Conservation (phyloP, 495 filamentous ascomycete species). For the Ramalina peruviana region DNA sequence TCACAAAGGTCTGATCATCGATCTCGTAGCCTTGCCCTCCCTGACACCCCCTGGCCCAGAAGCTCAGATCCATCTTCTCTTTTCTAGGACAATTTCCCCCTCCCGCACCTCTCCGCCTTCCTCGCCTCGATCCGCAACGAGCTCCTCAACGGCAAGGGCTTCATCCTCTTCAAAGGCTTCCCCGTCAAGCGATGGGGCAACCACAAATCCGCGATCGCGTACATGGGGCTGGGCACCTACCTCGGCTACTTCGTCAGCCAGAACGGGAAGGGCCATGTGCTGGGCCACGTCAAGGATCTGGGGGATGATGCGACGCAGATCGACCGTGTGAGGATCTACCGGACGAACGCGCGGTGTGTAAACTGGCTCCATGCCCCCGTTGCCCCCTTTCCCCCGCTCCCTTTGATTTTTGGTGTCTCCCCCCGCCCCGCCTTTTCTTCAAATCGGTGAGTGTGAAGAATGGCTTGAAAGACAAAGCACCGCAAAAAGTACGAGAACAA, state of each 20-base stretch:
- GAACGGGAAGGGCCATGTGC: slow-evolving; percentile 74
- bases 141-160: slow-evolving; percentile 72
- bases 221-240: slow-evolving; percentile 81
- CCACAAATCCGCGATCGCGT: slow-evolving; percentile 68
- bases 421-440: too few species aligned
- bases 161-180: slow-evolving; percentile 78
- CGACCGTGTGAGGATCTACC: slow-evolving; percentile 75
- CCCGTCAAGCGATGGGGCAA: slow-evolving; percentile 65
- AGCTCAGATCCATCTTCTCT: background rate
- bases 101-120: slow-evolving; percentile 44
- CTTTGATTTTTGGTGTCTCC: background rate
- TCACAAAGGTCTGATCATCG: slow-evolving; percentile 39
- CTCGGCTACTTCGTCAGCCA: slow-evolving; percentile 78
- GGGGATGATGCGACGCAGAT: slow-evolving; percentile 70
- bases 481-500: too few species aligned
- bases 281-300: slow-evolving; percentile 84
- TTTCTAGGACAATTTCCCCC: slow-evolving; percentile 41
- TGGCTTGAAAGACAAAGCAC: background rate
- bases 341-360: slow-evolving; percentile 65
- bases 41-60: background rate
- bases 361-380: too few species aligned
- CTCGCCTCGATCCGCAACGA: slow-evolving; percentile 49
- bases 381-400: background rate
- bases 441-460: too few species aligned
- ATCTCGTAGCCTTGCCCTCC: background rate